Evolutionary conservation across 2,329 filamentous ascomycete species (phyloP).

Genomic region (Cylindrodendrum hubeiense): DNA sequence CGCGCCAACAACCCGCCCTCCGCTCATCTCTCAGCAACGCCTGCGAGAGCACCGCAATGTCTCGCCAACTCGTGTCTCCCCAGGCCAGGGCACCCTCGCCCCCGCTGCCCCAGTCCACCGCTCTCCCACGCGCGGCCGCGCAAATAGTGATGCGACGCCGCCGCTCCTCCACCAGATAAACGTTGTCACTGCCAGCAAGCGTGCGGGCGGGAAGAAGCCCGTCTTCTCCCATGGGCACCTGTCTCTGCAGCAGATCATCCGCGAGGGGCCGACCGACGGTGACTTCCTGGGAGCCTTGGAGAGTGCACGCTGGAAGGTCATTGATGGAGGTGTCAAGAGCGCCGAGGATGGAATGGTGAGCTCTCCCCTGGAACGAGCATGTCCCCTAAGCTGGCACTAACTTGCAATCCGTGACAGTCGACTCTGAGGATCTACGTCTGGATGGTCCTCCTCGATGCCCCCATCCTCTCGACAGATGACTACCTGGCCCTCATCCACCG

Average conservation of each 20-base stretch:
- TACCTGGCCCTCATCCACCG: constrained; percentile 94
- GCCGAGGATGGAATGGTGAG: constrained; percentile 85
- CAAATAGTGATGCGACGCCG: constrained; percentile 78
- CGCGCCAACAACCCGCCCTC: constrained; percentile 62
- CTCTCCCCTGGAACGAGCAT: background rate
- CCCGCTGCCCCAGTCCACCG: constrained; percentile 42
- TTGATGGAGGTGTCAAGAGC: constrained; percentile 81
- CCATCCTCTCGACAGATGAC: constrained; percentile 85
- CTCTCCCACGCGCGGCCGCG: constrained; percentile 70
- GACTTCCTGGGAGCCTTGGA: constrained; percentile 76
- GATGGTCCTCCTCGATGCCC: constrained; percentile 91
- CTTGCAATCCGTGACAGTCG: constrained; percentile 63
- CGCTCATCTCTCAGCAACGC: constrained; percentile 74
- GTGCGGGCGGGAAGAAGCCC: constrained; percentile 56
- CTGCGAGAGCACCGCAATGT: constrained; percentile 57
- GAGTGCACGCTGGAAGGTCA: constrained; percentile 78
- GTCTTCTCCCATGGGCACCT: constrained; percentile 66
- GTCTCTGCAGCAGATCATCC: constrained; percentile 80
- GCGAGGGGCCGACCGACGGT: constrained; percentile 82
- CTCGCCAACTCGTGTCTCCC: constrained; percentile 47
- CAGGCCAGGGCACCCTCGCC: constrained; percentile 15
- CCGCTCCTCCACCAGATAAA: constrained; percentile 53
- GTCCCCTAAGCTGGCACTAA: background rate
- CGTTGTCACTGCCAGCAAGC: constrained; percentile 50
- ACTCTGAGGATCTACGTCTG: constrained; percentile 94